Evolutionary conservation across 257 asterid genomes (phyloP).

Genomic region (Forsythia suspensa): DNA sequence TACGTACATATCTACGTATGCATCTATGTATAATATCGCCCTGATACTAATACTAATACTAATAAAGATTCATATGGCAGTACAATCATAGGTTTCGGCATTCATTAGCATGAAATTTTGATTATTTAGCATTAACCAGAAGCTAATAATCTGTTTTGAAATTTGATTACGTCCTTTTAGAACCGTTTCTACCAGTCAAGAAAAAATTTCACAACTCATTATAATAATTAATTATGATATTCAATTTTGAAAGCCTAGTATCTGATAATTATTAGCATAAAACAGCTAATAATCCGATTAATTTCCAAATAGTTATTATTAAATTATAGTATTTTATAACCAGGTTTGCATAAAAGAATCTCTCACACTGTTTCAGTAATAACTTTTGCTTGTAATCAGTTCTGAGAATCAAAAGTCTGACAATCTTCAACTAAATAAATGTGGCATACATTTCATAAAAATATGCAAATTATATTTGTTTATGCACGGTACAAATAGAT

Average conservation of each 20-base stretch:
- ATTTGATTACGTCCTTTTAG: neutral
- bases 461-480: constrained; percentile 7
- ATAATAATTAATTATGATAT: neutral
- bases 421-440: neutral
- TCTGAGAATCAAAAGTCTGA: neutral
- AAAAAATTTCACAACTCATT: constrained; percentile 6
- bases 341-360: constrained; percentile 1
- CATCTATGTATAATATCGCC: neutral
- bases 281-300: neutral
- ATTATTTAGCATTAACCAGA: constrained; percentile 7
- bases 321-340: neutral
- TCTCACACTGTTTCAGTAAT: neutral
- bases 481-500: neutral
- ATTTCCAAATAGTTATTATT: neutral
- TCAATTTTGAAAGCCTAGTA: neutral
- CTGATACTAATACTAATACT: neutral
- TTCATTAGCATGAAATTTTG: constrained; percentile 1
- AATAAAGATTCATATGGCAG: constrained; percentile 1
- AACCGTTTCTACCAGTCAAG: neutral
- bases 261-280: neutral
- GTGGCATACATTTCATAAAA: neutral
- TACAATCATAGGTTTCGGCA: neutral
- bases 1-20: neutral
- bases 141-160: neutral
- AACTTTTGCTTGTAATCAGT: neutral